These are phyloP conservation scores for Trifolium fragiferum DNA, from an alignment of 306 rosid species.

Conservation along the genomic window DNA sequence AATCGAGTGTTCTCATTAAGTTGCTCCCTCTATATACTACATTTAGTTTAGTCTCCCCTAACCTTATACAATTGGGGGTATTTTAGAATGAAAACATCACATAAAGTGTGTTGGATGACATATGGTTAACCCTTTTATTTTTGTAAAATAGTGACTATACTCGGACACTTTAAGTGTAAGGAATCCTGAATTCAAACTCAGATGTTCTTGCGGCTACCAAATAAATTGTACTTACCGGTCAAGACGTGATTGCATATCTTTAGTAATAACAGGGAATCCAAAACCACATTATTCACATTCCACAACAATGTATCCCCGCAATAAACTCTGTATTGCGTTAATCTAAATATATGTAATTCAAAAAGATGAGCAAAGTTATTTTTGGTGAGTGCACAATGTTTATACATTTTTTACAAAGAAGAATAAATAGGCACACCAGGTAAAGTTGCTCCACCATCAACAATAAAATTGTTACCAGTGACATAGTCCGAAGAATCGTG, in stretches of 20 bases:
- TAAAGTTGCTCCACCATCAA: slow-evolving; percentile 68
- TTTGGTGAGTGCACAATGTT: slow-evolving; percentile 4
- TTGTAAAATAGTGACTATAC: neutral
- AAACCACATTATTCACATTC: too few relatives aligned
- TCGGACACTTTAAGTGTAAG: neutral
- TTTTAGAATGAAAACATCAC: too few relatives aligned
- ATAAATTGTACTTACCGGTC: neutral
- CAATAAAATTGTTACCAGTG: slow-evolving; percentile 73
- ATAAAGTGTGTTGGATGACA: too few relatives aligned
- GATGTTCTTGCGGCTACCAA: too few relatives aligned
- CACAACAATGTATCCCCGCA: too few relatives aligned
- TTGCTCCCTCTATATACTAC: too few relatives aligned
- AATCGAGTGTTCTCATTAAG: too few relatives aligned
- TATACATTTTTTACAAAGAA: slow-evolving; percentile 53
- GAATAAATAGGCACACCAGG: slow-evolving; percentile 83
- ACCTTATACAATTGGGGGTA: too few relatives aligned
- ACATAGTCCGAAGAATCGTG: slow-evolving; percentile 77
- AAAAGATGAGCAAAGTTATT: neutral
- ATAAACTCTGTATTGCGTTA: neutral
- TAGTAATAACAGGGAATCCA: too few relatives aligned
- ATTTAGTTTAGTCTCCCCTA: too few relatives aligned
- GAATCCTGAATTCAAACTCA: neutral
- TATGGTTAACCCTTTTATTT: too few relatives aligned
- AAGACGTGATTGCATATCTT: too few relatives aligned
- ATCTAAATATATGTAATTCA: neutral